A percentile compares a stretch with the other conserved stretches of the same genome.
These are phyloP conservation scores for Entomortierella parvispora DNA, from an alignment of 192 early-diverging fungal species.

Conservation along the genomic window DNA sequence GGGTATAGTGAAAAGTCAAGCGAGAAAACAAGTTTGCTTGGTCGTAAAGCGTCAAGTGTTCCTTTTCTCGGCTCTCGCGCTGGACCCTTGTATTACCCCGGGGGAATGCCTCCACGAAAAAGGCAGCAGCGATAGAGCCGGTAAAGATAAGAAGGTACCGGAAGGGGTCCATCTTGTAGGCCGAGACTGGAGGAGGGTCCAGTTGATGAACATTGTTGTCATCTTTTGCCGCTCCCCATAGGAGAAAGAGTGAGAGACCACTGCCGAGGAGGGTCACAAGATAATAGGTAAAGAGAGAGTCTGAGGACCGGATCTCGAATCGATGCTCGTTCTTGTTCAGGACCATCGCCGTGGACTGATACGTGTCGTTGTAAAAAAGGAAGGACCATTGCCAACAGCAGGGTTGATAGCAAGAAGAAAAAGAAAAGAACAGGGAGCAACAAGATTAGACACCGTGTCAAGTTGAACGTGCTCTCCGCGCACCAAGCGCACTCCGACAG, in stretches of 20 bases:
- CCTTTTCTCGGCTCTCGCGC: conserved; percentile 22
- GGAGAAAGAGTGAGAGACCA: conserved; percentile 30
- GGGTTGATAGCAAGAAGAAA: background rate
- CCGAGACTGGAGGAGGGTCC: conserved; percentile 32
- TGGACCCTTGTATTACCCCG: conserved; percentile 30
- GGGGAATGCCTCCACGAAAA: conserved; percentile 28
- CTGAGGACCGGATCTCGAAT: conserved; percentile 28
- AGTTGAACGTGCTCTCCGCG: no score
- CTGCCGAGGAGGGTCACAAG: conserved; percentile 16
- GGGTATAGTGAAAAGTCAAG: conserved; percentile 87
- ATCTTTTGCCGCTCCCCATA: conserved; percentile 3
- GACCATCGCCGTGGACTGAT: conserved; percentile 15
- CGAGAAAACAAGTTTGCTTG: conserved; percentile 83
- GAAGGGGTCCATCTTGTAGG: conserved; percentile 25
- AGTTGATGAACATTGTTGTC: background rate
- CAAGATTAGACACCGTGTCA: no score
- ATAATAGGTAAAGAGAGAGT: conserved; percentile 29
- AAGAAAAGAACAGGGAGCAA: background rate
- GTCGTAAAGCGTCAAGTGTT: conserved; percentile 19
- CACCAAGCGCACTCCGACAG: no score
- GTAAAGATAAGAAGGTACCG: conserved; percentile 10
- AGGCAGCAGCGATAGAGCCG: conserved; percentile 11
- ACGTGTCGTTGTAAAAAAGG: background rate
- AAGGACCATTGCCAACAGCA: background rate
- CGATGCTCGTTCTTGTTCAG: conserved; percentile 34